Percentiles rank a stretch among this genome's conserved stretches.
Conservation (phyloP, 345 rosid species). For the Clarkia xantiana region DNA sequence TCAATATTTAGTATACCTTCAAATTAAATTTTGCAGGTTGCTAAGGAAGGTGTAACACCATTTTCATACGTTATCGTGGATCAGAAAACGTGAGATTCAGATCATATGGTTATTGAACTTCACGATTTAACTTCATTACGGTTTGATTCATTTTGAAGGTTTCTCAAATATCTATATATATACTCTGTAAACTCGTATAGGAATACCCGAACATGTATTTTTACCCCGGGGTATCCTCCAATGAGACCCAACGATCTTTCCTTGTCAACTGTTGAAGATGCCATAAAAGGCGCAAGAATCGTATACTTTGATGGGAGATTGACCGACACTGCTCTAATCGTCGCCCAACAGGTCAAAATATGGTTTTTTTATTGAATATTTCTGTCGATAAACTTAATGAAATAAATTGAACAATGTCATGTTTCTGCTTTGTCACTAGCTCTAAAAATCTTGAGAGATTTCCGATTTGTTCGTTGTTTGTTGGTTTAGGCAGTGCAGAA, state of each 20-base stretch:
- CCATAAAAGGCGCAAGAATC: constrained; percentile 42
- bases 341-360: constrained; percentile 83
- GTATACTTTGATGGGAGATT: constrained; percentile 64
- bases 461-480: too few relatives aligned
- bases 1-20: too few relatives aligned
- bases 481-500: too few relatives aligned
- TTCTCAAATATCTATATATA: too few relatives aligned
- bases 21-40: constrained; percentile 31
- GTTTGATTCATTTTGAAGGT: constrained; percentile 3
- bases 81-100: constrained; percentile 55
- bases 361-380: too few relatives aligned
- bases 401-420: too few relatives aligned
- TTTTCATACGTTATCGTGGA: constrained; percentile 81
- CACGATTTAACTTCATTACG: not conserved
- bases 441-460: too few relatives aligned
- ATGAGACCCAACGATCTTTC: constrained; percentile 51
- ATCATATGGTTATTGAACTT: not conserved
- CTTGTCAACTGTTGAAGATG: constrained; percentile 29
- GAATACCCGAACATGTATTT: constrained; percentile 89
- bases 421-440: too few relatives aligned
- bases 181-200: too few relatives aligned
- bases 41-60: constrained; percentile 63
- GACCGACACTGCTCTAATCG: constrained; percentile 40
- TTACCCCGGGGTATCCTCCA: constrained; percentile 69
- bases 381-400: too few relatives aligned